A percentile compares a stretch with the other conserved stretches of the same genome.
These are phyloP conservation scores for Bipolaris sorokiniana DNA, from an alignment of 2,329 filamentous ascomycete species.

Conservation along the genomic window DNA sequence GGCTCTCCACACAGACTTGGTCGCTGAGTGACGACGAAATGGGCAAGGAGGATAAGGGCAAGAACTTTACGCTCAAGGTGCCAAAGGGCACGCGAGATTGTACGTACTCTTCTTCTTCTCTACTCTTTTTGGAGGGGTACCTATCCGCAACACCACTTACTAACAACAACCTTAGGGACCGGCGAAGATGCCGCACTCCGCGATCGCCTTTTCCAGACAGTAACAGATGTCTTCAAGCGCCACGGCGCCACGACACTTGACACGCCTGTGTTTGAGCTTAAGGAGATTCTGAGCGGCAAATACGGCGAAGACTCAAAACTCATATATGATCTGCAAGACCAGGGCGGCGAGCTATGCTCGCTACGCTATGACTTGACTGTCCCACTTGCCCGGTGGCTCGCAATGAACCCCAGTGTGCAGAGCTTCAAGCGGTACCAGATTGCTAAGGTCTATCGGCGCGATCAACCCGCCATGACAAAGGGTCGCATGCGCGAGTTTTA, in stretches of 20 bases:
- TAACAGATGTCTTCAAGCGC: constrained; percentile 48
- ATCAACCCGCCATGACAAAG: constrained; percentile 81
- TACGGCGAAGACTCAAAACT: constrained; percentile 93
- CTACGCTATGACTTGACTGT: constrained; percentile 88
- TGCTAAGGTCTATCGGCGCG: constrained; percentile 84
- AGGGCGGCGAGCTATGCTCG: constrained; percentile 84
- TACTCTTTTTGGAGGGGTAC: background rate
- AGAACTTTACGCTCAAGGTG: constrained; percentile 75
- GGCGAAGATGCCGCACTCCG: constrained; percentile 45
- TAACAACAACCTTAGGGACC: constrained; percentile 32
- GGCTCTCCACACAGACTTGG: constrained; percentile 24
- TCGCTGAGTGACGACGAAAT: constrained; percentile 46
- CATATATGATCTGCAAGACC: constrained; percentile 87
- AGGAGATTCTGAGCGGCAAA: constrained; percentile 85
- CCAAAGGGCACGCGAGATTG: constrained; percentile 92
- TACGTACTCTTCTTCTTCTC: constrained; percentile 55
- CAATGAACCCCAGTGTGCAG: constrained; percentile 83
- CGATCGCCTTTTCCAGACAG: constrained; percentile 45
- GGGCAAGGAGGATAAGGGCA: constrained; percentile 53
- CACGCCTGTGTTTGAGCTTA: constrained; percentile 81
- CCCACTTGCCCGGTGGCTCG: constrained; percentile 88
- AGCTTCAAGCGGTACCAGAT: constrained; percentile 95
- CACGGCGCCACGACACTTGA: constrained; percentile 47
- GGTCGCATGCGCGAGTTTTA: constrained; percentile 96
- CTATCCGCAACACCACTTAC: constrained; percentile 1